Evolutionary conservation across 2,329 filamentous ascomycete genomes (phyloP), one percentile per base, ranked within the genome.

Genomic region (Hypoxylon sp.): DNA sequence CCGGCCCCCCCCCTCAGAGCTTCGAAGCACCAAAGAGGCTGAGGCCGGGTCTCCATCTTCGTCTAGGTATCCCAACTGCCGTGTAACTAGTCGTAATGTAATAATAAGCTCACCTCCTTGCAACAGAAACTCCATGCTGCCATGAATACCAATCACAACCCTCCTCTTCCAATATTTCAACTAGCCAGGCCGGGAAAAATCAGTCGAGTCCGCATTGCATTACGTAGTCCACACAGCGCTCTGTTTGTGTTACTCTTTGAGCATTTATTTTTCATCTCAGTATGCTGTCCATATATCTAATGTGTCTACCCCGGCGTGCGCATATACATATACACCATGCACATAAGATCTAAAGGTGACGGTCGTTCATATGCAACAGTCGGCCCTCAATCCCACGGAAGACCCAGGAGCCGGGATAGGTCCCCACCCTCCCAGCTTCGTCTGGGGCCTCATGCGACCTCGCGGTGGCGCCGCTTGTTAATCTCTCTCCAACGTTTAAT

Each of bases 61-160:
- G 65, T 70, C 70, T 68, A 73, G 72, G 70, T 67, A 75, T 71
- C 68, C 35, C 67, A 67, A 67, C 72, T 72, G 75, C 65, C 62
- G 76, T 78, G 76, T 68, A 73, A 78, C 77, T 48, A 31, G 50
- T 60, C 46, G 75, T 70, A 61, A 70, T 65, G 70, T 66, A 71
- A 67, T 68, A 66, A 71, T 69, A 68, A 70, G 63, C 65, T 66
- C 71, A 72, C 68, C 72, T 71, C 61, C 71, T 73, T 70, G 69
- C 57, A 73, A 69, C 62, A 69, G 70, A 58, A 74, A 70, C 67
- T 65, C 65, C 58, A 71, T 65, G 69, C 32, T 15, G 58, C 37
- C 54, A 39, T 48, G 32, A 39, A 58, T 71, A 59, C 74, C 73
- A 74, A 71, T 74, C 74, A 74, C 65, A 57, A 52, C 55, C 62